Percentiles rank a stretch among this genome's conserved stretches.
phyloP scores from a whole-genome alignment of 371 early-diverging fungal genomes.

The Fennellomyces sp. region DNA sequence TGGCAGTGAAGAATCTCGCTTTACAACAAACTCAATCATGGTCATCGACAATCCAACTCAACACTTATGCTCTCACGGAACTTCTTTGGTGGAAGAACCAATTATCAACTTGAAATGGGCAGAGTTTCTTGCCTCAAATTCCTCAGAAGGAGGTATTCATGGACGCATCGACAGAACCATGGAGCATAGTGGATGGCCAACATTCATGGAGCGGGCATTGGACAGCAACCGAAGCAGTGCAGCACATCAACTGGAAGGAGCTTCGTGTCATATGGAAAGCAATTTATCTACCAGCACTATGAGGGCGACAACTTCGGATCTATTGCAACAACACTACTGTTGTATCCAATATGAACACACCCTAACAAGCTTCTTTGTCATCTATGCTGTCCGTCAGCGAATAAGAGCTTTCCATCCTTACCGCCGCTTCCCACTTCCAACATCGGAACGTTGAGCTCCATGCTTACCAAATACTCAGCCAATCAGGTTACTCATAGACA shows the following conservation, averaged over 20 bases:
- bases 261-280: constrained; percentile 9
- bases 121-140: constrained; percentile 12
- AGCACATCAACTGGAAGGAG: constrained; percentile 7
- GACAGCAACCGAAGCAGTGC: constrained; percentile 9
- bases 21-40: constrained; percentile 10
- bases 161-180: constrained; percentile 24
- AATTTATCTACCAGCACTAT: constrained; percentile 4
- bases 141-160: constrained; percentile 21
- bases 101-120: constrained; percentile 19
- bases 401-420: too few species aligned
- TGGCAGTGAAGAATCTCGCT: constrained; percentile 6
- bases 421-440: too few species aligned
- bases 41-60: neutral
- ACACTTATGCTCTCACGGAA: neutral
- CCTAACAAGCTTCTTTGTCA: too few species aligned
- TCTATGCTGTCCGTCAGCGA: too few species aligned
- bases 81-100: constrained; percentile 24
- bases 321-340: constrained; percentile 33
- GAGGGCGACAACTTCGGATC: constrained; percentile 4
- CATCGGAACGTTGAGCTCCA: too few species aligned
- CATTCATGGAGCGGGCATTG: too few species aligned
- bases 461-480: too few species aligned
- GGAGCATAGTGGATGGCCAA: constrained; percentile 30
- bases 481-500: too few species aligned
- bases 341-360: too few species aligned